phyloP scores from a whole-genome alignment of 2,329 filamentous ascomycete genomes.

The Westerdykella sp. region DNA sequence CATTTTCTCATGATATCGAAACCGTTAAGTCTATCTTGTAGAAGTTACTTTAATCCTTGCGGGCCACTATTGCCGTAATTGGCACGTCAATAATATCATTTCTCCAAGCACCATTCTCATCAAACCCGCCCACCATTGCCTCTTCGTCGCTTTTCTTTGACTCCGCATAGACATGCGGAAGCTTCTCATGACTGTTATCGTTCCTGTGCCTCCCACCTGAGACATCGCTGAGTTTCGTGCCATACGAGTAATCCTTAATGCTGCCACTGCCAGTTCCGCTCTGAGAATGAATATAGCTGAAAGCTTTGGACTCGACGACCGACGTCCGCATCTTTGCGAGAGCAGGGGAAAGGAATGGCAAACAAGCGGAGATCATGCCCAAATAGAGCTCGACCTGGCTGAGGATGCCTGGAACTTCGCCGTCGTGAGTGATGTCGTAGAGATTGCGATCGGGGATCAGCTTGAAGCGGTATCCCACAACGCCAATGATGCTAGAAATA shows the following conservation, averaged over 20 bases:
- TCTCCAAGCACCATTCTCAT: neutral
- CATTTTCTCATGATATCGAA: too few relatives aligned
- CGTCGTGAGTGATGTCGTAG: slow-evolving; percentile 1
- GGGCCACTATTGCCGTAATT: too few relatives aligned
- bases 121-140: neutral
- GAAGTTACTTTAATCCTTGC: too few relatives aligned
- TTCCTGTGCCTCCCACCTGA: neutral
- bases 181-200: neutral
- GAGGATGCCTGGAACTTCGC: slow-evolving; percentile 1
- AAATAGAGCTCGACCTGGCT: slow-evolving; percentile 1
- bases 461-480: neutral
- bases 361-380: slow-evolving; percentile 2
- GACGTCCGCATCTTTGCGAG: neutral
- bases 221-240: neutral
- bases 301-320: neutral
- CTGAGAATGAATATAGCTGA: neutral
- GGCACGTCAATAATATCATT: too few relatives aligned
- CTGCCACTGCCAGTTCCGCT: neutral
- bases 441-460: neutral
- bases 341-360: slow-evolving; percentile 1
- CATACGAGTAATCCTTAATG: neutral
- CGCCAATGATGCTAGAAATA: neutral
- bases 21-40: too few relatives aligned
- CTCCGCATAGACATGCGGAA: neutral
- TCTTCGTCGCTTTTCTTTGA: neutral